A percentile compares a stretch with the other conserved stretches of the same genome.
Evolutionary conservation across 208 protist genomes (phyloP).

Genomic region (Trypanosoma caninum): DNA sequence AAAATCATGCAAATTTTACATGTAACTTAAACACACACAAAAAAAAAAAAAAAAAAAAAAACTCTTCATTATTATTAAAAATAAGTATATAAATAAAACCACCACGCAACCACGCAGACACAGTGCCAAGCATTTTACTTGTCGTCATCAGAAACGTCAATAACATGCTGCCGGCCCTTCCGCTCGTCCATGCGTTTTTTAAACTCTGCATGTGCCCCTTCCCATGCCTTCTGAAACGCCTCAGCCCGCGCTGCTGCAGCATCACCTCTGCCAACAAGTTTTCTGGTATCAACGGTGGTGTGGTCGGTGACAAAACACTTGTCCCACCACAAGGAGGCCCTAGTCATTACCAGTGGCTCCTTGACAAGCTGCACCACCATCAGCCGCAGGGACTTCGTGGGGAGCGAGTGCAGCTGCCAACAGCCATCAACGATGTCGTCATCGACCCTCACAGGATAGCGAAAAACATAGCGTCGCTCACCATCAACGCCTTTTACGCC

Average conservation of each 20-base stretch:
- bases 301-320: slow-evolving; percentile 58
- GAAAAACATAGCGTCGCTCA: slow-evolving; percentile 27
- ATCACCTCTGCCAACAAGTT: slow-evolving; percentile 37
- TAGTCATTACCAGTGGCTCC: slow-evolving; percentile 44
- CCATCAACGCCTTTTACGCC: neutral
- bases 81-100: neutral
- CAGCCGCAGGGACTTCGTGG: slow-evolving; percentile 32
- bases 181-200: slow-evolving; percentile 41
- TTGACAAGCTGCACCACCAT: slow-evolving; percentile 73
- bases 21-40: no score
- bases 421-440: slow-evolving; percentile 67
- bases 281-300: slow-evolving; percentile 48
- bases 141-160: slow-evolving; percentile 5
- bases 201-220: slow-evolving; percentile 67
- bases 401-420: slow-evolving; percentile 69
- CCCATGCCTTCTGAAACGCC: slow-evolving; percentile 57
- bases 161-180: neutral
- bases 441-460: slow-evolving; percentile 60
- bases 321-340: slow-evolving; percentile 77
- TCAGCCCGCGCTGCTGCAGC: slow-evolving; percentile 16
- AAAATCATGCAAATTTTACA: no score
- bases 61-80: neutral
- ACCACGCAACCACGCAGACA: neutral
- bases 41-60: no score
- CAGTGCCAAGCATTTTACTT: neutral